Evolutionary conservation across 2,329 filamentous ascomycete species (phyloP), one percentile per base, ranked within the genome.

Genomic region (Cytospora leucostoma): DNA sequence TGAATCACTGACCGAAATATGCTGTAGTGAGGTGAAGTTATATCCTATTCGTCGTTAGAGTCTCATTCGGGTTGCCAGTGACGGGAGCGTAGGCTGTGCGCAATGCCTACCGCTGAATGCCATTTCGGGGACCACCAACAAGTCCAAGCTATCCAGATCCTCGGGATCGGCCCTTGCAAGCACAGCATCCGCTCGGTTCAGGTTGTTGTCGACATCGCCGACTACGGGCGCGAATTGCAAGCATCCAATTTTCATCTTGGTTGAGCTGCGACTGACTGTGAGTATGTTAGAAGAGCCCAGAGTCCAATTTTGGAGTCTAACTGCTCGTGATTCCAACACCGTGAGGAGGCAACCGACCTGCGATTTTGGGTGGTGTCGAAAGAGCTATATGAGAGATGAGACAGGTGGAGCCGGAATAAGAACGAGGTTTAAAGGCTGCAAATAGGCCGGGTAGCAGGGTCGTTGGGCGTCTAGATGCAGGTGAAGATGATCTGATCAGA

Each of bases 121-220:
- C 73, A 94, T 77, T 72, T 94, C 91, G 0, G 91, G 90, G 0
- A 94, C 76, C 0, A 94, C 85, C 0, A 95, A 78, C 35, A 93
- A 80, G 71, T 92, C 89, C 1, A 93, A 54, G n/a, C 82, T 76
- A 68, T 91, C 88, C 2, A 93, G 62, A 15, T 84, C 77, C 1
- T 82, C 75, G 0, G 80, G 76, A 7, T 80, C 75, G 0, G 84
- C 82, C 33, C 72, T 78, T 19, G 75, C 79, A 12, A 94, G 76
- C 4, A 93, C 80, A 0, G 80, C 75, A 67, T 93, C 86, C 65
- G 90, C 90, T 19, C 82, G 82, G 67, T 82, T 84, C 53, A 93
- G 79, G 68, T 94, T 94, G 66, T 89, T 84, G 69, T 90, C 77
- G 38, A 91, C 77, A 61, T 90, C 84, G 58, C 88, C 90, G 51